Evolutionary conservation across 2,329 filamentous ascomycete species (phyloP).

Genomic region (Aspergillus pseudoviridinutans): DNA sequence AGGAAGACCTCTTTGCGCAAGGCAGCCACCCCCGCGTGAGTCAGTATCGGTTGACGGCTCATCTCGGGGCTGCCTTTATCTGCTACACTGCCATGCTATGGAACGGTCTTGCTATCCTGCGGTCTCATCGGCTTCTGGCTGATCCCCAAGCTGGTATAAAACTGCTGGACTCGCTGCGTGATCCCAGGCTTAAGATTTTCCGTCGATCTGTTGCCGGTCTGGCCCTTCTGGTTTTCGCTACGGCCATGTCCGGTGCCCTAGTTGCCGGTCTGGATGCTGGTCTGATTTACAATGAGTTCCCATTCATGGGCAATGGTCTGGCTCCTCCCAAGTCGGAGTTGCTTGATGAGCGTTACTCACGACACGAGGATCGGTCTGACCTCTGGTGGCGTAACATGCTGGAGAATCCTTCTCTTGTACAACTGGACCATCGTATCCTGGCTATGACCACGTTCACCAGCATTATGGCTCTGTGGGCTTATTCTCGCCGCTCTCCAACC

Average conservation of each 20-base stretch:
- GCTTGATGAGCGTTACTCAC: constrained; percentile 79
- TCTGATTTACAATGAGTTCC: constrained; percentile 98
- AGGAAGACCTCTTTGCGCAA: constrained; percentile 89
- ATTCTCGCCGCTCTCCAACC: constrained; percentile 63
- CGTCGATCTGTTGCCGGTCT: constrained; percentile 68
- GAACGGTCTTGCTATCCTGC: constrained; percentile 79
- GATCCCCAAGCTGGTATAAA: constrained; percentile 61
- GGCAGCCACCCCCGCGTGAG: constrained; percentile 88
- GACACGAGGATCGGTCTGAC: constrained; percentile 72
- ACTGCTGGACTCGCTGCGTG: constrained; percentile 58
- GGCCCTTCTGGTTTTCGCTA: constrained; percentile 74
- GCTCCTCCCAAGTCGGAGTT: constrained; percentile 79
- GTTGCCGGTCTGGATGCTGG: constrained; percentile 95
- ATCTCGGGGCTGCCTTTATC: constrained; percentile 83
- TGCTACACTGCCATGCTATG: constrained; percentile 95
- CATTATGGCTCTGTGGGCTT: constrained; percentile 75
- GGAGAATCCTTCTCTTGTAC: constrained; percentile 92
- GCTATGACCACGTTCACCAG: constrained; percentile 84
- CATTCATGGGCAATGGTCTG: constrained; percentile 83
- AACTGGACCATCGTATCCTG: constrained; percentile 90
- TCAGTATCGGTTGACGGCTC: constrained; percentile 87
- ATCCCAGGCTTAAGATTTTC: constrained; percentile 68
- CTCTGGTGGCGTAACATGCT: constrained; percentile 97
- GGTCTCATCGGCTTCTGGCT: constrained; percentile 67
- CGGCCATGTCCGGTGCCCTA: constrained; percentile 87